Evolutionary conservation across 768 basidiomycete species (phyloP), one percentile per base, ranked within the genome.

Genomic region (Trametes cingulata): DNA sequence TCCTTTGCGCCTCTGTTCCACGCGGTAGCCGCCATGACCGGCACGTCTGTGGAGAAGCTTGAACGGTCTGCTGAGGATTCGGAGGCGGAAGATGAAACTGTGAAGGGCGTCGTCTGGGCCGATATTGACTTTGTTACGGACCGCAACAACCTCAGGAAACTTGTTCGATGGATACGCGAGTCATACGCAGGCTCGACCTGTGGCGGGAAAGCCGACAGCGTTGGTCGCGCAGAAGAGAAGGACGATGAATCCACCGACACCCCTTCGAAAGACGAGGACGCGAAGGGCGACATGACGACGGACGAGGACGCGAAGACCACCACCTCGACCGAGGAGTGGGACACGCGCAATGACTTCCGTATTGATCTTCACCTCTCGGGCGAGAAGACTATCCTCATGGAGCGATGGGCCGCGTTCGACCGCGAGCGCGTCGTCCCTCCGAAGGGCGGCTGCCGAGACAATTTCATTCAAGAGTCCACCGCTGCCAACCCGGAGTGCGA

Each of bases 301-400:
- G 20, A 37, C 15, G 35, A 9, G 10, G 27, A 33, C 10, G 27
- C 17, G 0, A 43, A 7, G 8, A 5, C 10, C 6, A 33, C 35
- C 13, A 9, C 37, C 6, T 19, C n/a, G 13, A 36, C 37, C 22
- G 39, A 39, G 40, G 17, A 33, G 5, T 61, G 55, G 50, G 60
- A 56, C 9, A 12, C 41, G n/a, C 49, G 60, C 35, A 71, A 71
- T 8, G 61, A 66, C 15, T 93, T 92, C 67, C 77, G 90, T 15
- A 87, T 93, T 61, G 88, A 93, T 58, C 62, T 85, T 4, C 83
- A 91, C 65, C 74, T 89, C 20, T 79, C 77, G 0, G 87, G 88
- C 0, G 65, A 68, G 19, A 75, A 74, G 51, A 90, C 90, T 0
- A 73, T 88, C 15, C 66, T 92, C 20, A 73, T 91, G 65, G 84